phyloP scores from a whole-genome alignment of 352 stramenopile genomes.

The Phytophthora pseudosyringae region DNA sequence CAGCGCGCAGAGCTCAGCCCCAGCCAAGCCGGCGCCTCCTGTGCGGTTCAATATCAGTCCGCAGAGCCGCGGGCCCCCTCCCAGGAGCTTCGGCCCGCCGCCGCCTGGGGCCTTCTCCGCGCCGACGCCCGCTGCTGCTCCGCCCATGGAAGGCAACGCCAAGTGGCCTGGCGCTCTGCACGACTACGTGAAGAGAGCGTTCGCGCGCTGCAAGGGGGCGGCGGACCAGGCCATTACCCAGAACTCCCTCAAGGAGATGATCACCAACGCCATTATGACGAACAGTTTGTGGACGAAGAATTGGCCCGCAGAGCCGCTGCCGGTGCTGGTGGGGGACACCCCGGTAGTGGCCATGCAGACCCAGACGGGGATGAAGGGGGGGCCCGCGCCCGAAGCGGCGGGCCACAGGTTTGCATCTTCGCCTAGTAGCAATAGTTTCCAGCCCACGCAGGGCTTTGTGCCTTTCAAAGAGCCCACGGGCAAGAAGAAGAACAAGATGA shows the following conservation, averaged over 20 bases:
- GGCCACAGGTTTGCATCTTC: conserved; percentile 28
- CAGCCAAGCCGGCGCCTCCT: conserved; percentile 34
- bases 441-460: conserved; percentile 46
- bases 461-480: conserved; percentile 47
- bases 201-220: conserved; percentile 76
- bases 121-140: conserved; percentile 17
- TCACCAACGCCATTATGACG: conserved; percentile 85
- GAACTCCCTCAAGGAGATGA: conserved; percentile 80
- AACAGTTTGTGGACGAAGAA: conserved; percentile 89
- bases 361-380: conserved; percentile 26
- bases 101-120: conserved; percentile 23
- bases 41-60: conserved; percentile 56
- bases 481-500: conserved; percentile 69
- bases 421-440: conserved; percentile 36
- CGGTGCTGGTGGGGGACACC: conserved; percentile 65
- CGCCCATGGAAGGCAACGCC: conserved; percentile 41
- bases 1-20: conserved; percentile 9
- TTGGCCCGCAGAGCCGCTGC: conserved; percentile 78
- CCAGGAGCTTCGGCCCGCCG: conserved; percentile 27
- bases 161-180: conserved; percentile 89
- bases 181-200: conserved; percentile 88
- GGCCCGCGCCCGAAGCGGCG: conserved; percentile 16
- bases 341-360: conserved; percentile 30
- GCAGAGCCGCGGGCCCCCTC: conserved; percentile 17
- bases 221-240: conserved; percentile 82